Conservation (phyloP, 2,329 filamentous ascomycete species). For the Bretziella fagacearum region DNA sequence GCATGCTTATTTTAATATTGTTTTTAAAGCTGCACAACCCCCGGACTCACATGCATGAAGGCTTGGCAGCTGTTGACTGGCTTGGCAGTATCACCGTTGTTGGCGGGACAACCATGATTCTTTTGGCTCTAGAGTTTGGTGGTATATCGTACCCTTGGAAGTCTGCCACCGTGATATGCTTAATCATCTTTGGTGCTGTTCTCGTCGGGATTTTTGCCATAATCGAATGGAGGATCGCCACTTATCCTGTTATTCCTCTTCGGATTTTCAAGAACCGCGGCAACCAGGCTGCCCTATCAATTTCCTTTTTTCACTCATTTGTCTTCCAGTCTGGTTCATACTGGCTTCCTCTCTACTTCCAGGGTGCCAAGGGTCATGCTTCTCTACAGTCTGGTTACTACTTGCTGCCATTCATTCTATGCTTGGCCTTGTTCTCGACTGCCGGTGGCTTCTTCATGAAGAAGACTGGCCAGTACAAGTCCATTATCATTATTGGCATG, state of each 20-base stretch:
- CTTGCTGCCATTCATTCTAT: slow-evolving; percentile 51
- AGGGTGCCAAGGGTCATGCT: slow-evolving; percentile 50
- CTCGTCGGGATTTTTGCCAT: slow-evolving; percentile 49
- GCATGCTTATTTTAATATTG: slow-evolving; percentile 35
- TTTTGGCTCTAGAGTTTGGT: slow-evolving; percentile 74
- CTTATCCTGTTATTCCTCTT: slow-evolving; percentile 63
- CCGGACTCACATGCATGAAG: slow-evolving; percentile 42
- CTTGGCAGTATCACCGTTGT: slow-evolving; percentile 42
- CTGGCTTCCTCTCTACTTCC: slow-evolving; percentile 75
- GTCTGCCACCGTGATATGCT: slow-evolving; percentile 57
- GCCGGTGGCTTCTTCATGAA: slow-evolving; percentile 38
- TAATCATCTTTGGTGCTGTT: slow-evolving; percentile 56
- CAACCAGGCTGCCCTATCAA: slow-evolving; percentile 46
- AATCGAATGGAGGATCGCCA: slow-evolving; percentile 56
- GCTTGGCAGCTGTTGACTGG: slow-evolving; percentile 47
- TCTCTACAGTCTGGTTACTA: slow-evolving; percentile 61
- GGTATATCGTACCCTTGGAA: slow-evolving; percentile 60
- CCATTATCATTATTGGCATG: slow-evolving; percentile 42
- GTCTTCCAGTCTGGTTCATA: slow-evolving; percentile 65
- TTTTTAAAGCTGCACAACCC: slow-evolving; percentile 54
- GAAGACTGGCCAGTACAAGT: slow-evolving; percentile 48
- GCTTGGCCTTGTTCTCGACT: slow-evolving; percentile 46
- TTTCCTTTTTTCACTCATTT: slow-evolving; percentile 57
- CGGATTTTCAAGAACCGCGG: slow-evolving; percentile 49
- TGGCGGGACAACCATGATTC: slow-evolving; percentile 67